Conservation (phyloP, 2,329 filamentous ascomycete genomes). For the Ophidiomyces ophidiicola region DNA sequence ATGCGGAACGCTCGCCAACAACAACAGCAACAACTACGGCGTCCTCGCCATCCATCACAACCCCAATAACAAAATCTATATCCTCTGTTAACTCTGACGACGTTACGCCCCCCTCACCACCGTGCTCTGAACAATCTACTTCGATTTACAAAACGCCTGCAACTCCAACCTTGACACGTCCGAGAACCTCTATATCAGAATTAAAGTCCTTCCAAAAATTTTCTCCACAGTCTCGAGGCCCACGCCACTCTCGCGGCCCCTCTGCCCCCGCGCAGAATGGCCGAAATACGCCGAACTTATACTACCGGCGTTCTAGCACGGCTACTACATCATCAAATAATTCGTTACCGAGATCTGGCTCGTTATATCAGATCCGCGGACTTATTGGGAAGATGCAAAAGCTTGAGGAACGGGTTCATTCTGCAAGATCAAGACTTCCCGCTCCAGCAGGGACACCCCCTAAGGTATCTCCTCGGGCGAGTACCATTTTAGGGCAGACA, state of each 20-base stretch:
- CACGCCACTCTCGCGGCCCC: conserved; percentile 44
- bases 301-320: conserved; percentile 22
- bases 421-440: conserved; percentile 79
- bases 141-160: conserved; percentile 45
- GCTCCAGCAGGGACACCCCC: conserved; percentile 68
- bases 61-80: conserved; percentile 63
- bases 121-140: conserved; percentile 73
- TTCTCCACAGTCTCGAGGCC: conserved; percentile 32
- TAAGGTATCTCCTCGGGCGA: conserved; percentile 59
- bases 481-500: conserved; percentile 37
- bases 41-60: conserved; percentile 80
- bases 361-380: conserved; percentile 81
- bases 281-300: conserved; percentile 36
- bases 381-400: conserved; percentile 96
- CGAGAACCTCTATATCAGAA: conserved; percentile 37
- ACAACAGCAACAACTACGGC: conserved; percentile 59
- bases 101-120: conserved; percentile 81
- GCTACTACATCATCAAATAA: conserved; percentile 16
- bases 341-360: conserved; percentile 38
- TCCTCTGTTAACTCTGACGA: conserved; percentile 51
- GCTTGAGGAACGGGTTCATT: conserved; percentile 85
- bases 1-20: conserved; percentile 51
- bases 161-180: conserved; percentile 37
- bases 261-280: conserved; percentile 45
- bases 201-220: conserved; percentile 44